Percentiles rank a stretch among this genome's conserved stretches.
Conservation (phyloP, 345 rosid species). For the Rubroshorea leprosula region DNA sequence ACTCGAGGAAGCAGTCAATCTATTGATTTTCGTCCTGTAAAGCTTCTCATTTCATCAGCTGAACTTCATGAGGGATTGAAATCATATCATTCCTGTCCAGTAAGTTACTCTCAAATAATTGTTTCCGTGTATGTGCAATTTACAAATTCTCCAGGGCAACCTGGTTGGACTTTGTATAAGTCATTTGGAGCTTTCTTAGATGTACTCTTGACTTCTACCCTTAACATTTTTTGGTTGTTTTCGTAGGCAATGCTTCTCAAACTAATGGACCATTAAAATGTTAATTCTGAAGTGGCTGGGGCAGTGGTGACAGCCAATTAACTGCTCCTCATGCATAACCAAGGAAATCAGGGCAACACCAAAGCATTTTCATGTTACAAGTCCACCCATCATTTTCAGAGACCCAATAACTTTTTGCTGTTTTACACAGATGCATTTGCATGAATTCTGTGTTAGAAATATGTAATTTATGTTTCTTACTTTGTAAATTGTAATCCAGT, state of each 20-base stretch:
- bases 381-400: not conserved
- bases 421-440: too few species aligned
- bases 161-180: not conserved
- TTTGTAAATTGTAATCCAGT: too few species aligned
- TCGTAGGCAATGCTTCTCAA: slow-evolving; percentile 38
- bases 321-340: not conserved
- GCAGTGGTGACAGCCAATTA: slow-evolving; percentile 10
- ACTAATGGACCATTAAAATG: slow-evolving; percentile 27
- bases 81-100: slow-evolving; percentile 81
- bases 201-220: not conserved
- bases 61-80: slow-evolving; percentile 74
- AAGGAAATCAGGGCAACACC: not conserved
- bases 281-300: not conserved
- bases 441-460: too few species aligned
- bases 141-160: too few species aligned
- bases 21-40: slow-evolving; percentile 63
- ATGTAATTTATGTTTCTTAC: too few species aligned
- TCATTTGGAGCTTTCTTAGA: not conserved
- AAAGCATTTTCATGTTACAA: not conserved
- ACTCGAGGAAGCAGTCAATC: slow-evolving; percentile 59
- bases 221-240: slow-evolving; percentile 5
- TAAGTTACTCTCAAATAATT: slow-evolving; percentile 31
- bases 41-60: slow-evolving; percentile 58
- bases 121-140: not conserved
- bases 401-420: not conserved